phyloP scores from a whole-genome alignment of 257 asterid species.

The Anisodus tanguticus region DNA sequence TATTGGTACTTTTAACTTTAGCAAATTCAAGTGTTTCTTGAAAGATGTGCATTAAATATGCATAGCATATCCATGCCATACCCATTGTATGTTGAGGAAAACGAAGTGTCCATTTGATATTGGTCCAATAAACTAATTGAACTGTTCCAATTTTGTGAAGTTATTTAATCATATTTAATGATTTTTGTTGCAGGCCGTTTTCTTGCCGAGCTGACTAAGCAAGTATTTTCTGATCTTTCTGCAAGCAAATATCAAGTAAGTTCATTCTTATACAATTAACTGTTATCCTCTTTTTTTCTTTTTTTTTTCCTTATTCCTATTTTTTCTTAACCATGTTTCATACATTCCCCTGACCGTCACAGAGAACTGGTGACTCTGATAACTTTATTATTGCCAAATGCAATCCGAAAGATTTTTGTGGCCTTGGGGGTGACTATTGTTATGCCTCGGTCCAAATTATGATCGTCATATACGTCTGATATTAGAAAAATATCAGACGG shows the following conservation, averaged over 20 bases:
- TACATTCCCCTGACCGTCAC: neutral
- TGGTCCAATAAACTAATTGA: neutral
- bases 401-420: neutral
- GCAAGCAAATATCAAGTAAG: slow-evolving; percentile 96
- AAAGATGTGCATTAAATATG: neutral
- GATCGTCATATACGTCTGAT: neutral
- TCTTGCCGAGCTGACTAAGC: slow-evolving; percentile 92
- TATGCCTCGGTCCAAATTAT: slow-evolving; percentile 1
- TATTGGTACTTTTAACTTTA: slow-evolving; percentile 11
- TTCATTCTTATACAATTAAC: slow-evolving; percentile 27
- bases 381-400: neutral
- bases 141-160: neutral
- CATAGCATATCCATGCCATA: slow-evolving; percentile 21
- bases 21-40: slow-evolving; percentile 1
- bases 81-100: neutral
- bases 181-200: slow-evolving; percentile 77
- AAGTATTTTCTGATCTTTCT: slow-evolving; percentile 80
- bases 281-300: neutral
- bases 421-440: slow-evolving; percentile 1
- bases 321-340: neutral
- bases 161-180: slow-evolving; percentile 27
- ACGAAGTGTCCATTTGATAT: neutral
- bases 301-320: neutral
- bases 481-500: neutral
- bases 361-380: neutral